Evolutionary conservation across 2,329 filamentous ascomycete genomes (phyloP).

Genomic region (Juglanconis oblonga): DNA sequence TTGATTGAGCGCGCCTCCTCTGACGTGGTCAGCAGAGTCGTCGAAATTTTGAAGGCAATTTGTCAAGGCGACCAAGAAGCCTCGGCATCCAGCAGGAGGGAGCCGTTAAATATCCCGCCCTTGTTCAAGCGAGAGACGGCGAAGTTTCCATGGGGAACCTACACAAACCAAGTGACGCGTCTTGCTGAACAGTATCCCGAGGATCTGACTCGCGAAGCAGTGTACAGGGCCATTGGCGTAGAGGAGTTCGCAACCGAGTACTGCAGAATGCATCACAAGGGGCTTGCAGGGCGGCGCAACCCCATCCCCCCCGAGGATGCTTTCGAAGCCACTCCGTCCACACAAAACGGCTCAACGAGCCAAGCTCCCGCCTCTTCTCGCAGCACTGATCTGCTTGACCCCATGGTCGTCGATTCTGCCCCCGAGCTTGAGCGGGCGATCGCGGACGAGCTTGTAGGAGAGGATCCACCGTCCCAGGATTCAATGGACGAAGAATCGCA

Average conservation of each 20-base stretch:
- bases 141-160: slow-evolving; percentile 47
- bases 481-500: slow-evolving; percentile 24
- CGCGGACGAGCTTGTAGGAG: slow-evolving; percentile 22
- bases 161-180: slow-evolving; percentile 27
- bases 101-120: slow-evolving; percentile 31
- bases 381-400: slow-evolving; percentile 19
- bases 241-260: slow-evolving; percentile 65
- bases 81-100: slow-evolving; percentile 62
- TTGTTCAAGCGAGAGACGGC: slow-evolving; percentile 43
- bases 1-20: slow-evolving; percentile 79
- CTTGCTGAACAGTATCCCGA: slow-evolving; percentile 46
- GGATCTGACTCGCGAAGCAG: slow-evolving; percentile 70
- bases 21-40: slow-evolving; percentile 71
- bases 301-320: slow-evolving; percentile 64
- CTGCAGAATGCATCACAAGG: slow-evolving; percentile 60
- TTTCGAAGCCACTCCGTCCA: slow-evolving; percentile 30
- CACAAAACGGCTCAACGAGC: slow-evolving; percentile 26
- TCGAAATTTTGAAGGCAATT: slow-evolving; percentile 79
- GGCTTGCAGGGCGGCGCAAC: slow-evolving; percentile 59
- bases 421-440: slow-evolving; percentile 26
- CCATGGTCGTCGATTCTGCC: slow-evolving; percentile 31
- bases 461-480: slow-evolving; percentile 24
- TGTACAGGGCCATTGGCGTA: slow-evolving; percentile 77
- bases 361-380: slow-evolving; percentile 11
- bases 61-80: slow-evolving; percentile 74